These are phyloP conservation scores for Arctium minus DNA, from an alignment of 129 eudicot genomes.

Conservation along the genomic window DNA sequence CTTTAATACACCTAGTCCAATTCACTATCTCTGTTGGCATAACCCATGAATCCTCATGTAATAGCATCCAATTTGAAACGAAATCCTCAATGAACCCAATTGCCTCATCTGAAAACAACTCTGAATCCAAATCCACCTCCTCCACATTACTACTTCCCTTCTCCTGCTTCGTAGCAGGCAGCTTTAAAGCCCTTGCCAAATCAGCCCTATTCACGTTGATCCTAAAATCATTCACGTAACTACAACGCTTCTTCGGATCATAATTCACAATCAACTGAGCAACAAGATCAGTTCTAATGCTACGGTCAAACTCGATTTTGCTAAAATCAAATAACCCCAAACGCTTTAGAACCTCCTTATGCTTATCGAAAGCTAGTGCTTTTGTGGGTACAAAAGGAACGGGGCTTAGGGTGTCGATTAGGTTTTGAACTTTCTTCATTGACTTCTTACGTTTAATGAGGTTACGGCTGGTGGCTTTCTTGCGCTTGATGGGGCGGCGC, in stretches of 20 bases:
- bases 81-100: slow-evolving; percentile 52
- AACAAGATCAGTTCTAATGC: slow-evolving; percentile 49
- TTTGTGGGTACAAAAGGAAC: slow-evolving; percentile 53
- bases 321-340: slow-evolving; percentile 69
- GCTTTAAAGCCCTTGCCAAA: slow-evolving; percentile 54
- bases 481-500: slow-evolving; percentile 21
- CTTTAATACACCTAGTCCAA: slow-evolving; percentile 55
- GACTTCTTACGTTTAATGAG: slow-evolving; percentile 17
- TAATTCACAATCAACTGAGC: slow-evolving; percentile 63
- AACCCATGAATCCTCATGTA: slow-evolving; percentile 61
- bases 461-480: slow-evolving; percentile 34
- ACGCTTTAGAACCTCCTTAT: slow-evolving; percentile 46
- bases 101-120: slow-evolving; percentile 37
- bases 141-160: slow-evolving; percentile 26
- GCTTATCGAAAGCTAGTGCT: slow-evolving; percentile 33
- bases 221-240: slow-evolving; percentile 47
- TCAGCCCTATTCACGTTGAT: slow-evolving; percentile 45
- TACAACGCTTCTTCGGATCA: slow-evolving; percentile 23
- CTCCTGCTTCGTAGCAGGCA: slow-evolving; percentile 49
- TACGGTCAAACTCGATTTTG: slow-evolving; percentile 45
- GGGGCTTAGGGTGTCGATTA: slow-evolving; percentile 31
- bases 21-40: slow-evolving; percentile 49
- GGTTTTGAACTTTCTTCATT: slow-evolving; percentile 32
- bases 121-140: slow-evolving; percentile 45
- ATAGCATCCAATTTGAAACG: slow-evolving; percentile 66